Evolutionary conservation across 257 asterid species (phyloP).

Genomic region (Nicotiana tomentosiformis): DNA sequence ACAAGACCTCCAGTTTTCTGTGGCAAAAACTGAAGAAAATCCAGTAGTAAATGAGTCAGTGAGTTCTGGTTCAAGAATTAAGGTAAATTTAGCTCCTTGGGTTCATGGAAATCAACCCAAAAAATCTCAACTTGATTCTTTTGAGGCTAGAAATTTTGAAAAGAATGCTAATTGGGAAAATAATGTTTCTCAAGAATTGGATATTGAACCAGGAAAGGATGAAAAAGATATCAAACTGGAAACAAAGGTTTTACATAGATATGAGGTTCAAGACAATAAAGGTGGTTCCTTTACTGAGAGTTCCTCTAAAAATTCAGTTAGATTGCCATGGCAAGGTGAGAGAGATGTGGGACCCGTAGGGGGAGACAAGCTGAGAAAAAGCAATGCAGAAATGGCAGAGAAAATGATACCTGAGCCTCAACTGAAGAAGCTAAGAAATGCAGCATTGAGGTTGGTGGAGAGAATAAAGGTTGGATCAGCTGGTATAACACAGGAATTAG

Average conservation of each 20-base stretch:
- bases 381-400: slow-evolving; percentile 55
- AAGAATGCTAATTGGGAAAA: no score
- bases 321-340: slow-evolving; percentile 58
- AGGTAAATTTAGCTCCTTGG: slow-evolving; percentile 64
- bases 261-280: neutral
- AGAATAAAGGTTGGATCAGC: slow-evolving; percentile 73
- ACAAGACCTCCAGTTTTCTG: slow-evolving; percentile 7
- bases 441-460: slow-evolving; percentile 74
- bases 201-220: neutral
- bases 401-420: slow-evolving; percentile 67
- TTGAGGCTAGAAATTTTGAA: no score
- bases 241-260: neutral
- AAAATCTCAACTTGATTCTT: slow-evolving; percentile 7
- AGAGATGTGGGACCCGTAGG: slow-evolving; percentile 21
- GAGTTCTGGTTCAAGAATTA: slow-evolving; percentile 21
- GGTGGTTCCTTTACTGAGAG: neutral
- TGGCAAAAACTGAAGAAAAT: slow-evolving; percentile 15
- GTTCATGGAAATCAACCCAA: slow-evolving; percentile 44
- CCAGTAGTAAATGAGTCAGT: slow-evolving; percentile 14
- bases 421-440: slow-evolving; percentile 69
- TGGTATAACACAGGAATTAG: slow-evolving; percentile 74
- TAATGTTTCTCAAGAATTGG: neutral
- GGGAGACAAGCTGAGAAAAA: slow-evolving; percentile 27
- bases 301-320: slow-evolving; percentile 13
- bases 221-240: neutral